Evolutionary conservation across 2,329 filamentous ascomycete genomes (phyloP), one percentile per base, ranked within the genome.

Genomic region (Cylindrodendrum hubeiense): DNA sequence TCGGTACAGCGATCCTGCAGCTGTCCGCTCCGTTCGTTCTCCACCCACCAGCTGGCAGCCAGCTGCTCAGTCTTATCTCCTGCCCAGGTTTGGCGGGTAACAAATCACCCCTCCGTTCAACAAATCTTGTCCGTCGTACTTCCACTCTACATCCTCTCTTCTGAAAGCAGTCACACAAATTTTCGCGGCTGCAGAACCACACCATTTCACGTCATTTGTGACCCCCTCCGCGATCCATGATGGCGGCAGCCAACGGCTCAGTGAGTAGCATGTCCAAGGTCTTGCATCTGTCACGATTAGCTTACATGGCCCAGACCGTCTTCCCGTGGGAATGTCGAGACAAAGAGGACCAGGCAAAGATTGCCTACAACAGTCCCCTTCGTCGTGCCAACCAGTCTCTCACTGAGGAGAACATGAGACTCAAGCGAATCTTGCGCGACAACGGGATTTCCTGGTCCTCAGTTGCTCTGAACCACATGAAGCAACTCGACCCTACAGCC

Each of bases 281-380:
- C 37, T 28, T 47, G 19, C 13, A 19, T 17, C 37, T 17, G 43
- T 28, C n/a, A 4, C 39, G 60, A 5, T 46, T 62, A 34, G 63
- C 72, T 63, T 49, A 62, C 44, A 65, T 19, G 21, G 43, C 13
- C 21, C 51, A 81, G 77, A 70, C 74, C 21, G 68, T 76, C 34
- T 80, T 78, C 51, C 82, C 85, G 4, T 85, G 82, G 82, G 85
- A 87, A 70, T 83, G 82, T 60, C 83, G 85, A 58, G 86, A 88
- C 68, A 84, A 83, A 70, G 80, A 85, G 64, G 85, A 87, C 30
- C 80, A 83, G 75, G 84, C 85, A 51, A 83, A 82, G 74, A 75
- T 77, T 37, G 79, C 80, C 51, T 87, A 84, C 72, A 82, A 86
- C 33, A 77, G 82, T 33, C 85, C 85, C 33, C 76, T 86, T n/a